phyloP scores from a whole-genome alignment of 2,329 filamentous ascomycete genomes.

The Endocalyx cinctus region DNA sequence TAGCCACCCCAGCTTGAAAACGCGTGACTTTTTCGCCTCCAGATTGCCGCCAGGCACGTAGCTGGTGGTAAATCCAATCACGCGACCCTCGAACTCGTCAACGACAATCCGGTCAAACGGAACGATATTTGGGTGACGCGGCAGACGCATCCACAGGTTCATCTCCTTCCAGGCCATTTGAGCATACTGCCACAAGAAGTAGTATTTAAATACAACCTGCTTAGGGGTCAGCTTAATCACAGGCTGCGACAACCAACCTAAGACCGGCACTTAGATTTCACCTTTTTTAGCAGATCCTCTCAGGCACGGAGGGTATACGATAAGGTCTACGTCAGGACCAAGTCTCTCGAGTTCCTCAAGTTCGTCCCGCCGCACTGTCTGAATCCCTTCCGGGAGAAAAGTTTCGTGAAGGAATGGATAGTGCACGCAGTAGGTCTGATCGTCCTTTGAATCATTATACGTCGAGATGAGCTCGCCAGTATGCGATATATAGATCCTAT shows the following conservation, averaged over 20 bases:
- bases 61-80: constrained; percentile 33
- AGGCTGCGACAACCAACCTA: background rate
- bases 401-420: constrained; percentile 18
- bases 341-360: constrained; percentile 27
- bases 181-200: constrained; percentile 18
- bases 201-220: constrained; percentile 31
- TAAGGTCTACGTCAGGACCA: constrained; percentile 22
- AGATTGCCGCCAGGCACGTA: constrained; percentile 32
- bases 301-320: constrained; percentile 15
- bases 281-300: constrained; percentile 2
- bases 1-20: constrained; percentile 32
- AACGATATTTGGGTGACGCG: constrained; percentile 23
- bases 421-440: constrained; percentile 20
- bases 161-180: constrained; percentile 29
- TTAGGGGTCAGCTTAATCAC: constrained; percentile 1
- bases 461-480: constrained; percentile 17
- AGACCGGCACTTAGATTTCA: constrained; percentile 1
- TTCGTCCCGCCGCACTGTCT: constrained; percentile 15
- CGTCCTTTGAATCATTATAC: constrained; percentile 21
- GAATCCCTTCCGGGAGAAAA: constrained; percentile 11
- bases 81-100: constrained; percentile 21
- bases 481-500: constrained; percentile 18
- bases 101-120: constrained; percentile 20
- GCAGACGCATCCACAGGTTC: constrained; percentile 30
- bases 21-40: constrained; percentile 20